A percentile compares a stretch with the other conserved stretches of the same genome.
phyloP scores from a whole-genome alignment of 257 asterid species.

The Solanum tacnaense region DNA sequence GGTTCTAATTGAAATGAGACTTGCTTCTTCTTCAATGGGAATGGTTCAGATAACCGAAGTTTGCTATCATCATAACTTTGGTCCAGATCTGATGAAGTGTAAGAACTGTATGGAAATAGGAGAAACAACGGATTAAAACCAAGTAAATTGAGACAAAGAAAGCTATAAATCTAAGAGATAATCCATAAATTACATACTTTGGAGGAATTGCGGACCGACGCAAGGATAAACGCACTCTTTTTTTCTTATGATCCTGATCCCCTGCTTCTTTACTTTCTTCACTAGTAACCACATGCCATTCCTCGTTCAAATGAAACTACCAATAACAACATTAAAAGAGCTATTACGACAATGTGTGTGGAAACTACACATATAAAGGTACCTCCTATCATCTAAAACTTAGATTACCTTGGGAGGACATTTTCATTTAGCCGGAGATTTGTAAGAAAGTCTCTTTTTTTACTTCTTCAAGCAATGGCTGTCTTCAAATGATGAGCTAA shows the following conservation, averaged over 20 bases:
- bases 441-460: neutral
- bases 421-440: slow-evolving; percentile 11
- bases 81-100: neutral
- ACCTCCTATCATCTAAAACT: neutral
- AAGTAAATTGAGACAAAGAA: neutral
- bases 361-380: neutral
- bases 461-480: too few relatives aligned
- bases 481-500: too few relatives aligned
- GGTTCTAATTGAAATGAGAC: neutral
- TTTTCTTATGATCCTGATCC: too few relatives aligned
- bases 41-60: slow-evolving; percentile 19
- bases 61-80: slow-evolving; percentile 10
- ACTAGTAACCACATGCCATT: too few relatives aligned
- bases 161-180: neutral
- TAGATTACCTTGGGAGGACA: slow-evolving; percentile 18
- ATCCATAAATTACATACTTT: slow-evolving; percentile 14
- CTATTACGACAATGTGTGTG: neutral
- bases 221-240: slow-evolving; percentile 5
- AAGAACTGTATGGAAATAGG: slow-evolving; percentile 16
- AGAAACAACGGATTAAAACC: neutral
- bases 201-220: slow-evolving; percentile 19
- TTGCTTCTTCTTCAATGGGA: slow-evolving; percentile 27
- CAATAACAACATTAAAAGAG: neutral
- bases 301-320: too few relatives aligned
- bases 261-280: neutral